Conservation (phyloP, 805 yeast species). For the Saccharomyces cerevisiae region DNA sequence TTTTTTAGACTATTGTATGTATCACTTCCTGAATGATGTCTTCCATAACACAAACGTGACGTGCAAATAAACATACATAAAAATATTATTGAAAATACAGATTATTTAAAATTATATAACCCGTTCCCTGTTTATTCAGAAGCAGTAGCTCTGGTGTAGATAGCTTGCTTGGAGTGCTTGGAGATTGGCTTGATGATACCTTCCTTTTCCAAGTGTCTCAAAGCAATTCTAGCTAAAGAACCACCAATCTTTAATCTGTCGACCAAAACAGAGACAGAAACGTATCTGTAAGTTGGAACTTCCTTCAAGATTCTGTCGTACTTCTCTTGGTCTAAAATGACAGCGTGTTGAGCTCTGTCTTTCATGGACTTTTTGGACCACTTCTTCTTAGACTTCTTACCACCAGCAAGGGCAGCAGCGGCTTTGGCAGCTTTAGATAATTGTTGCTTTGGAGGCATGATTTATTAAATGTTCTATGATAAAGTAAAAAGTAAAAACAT, state of each 20-base stretch:
- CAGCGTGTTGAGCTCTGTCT: slow-evolving; percentile 99
- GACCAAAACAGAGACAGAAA: slow-evolving; percentile 95
- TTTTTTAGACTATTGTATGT: too few relatives aligned
- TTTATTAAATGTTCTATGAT: slow-evolving; percentile 14
- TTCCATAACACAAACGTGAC: neutral
- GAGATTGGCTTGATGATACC: slow-evolving; percentile 93
- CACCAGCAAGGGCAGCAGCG: slow-evolving; percentile 99
- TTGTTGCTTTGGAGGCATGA: slow-evolving; percentile 99
- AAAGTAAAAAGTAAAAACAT: neutral
- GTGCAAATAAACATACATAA: neutral
- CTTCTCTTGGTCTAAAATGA: slow-evolving; percentile 94
- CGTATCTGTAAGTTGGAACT: slow-evolving; percentile 97
- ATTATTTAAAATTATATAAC: neutral
- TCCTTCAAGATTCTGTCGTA: slow-evolving; percentile 99
- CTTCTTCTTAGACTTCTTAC: slow-evolving; percentile 99
- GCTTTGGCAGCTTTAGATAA: slow-evolving; percentile 99
- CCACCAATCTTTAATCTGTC: slow-evolving; percentile 99
- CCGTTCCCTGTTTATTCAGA: slow-evolving; percentile 38
- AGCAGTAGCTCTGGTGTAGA: slow-evolving; percentile 81
- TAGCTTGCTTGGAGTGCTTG: slow-evolving; percentile 92
- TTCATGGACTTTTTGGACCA: slow-evolving; percentile 99
- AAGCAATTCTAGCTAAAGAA: slow-evolving; percentile 97
- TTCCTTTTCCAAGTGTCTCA: slow-evolving; percentile 87
- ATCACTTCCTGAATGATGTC: neutral
- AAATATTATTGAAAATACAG: neutral